These are phyloP conservation scores for Ceratocystiopsis minuta DNA, from an alignment of 2,329 filamentous ascomycete genomes.

Conservation along the genomic window DNA sequence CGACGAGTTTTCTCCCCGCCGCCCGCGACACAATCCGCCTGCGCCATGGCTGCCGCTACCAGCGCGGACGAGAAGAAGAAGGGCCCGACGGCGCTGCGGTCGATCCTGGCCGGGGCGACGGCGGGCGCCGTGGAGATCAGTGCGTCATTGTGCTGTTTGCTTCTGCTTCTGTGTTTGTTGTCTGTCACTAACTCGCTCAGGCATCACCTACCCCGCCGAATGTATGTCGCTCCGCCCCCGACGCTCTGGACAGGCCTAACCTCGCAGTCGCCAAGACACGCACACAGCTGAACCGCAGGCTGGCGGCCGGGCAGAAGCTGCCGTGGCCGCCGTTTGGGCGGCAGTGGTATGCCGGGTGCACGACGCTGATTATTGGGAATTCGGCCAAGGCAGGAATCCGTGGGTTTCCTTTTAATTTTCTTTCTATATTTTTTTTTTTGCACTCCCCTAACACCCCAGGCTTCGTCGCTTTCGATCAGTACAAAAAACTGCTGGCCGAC, in stretches of 20 bases:
- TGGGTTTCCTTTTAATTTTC: slow-evolving; percentile 26
- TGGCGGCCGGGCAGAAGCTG: slow-evolving; percentile 69
- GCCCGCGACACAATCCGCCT: no score
- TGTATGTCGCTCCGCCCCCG: slow-evolving; percentile 34
- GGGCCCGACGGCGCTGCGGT: slow-evolving; percentile 63
- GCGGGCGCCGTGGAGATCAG: slow-evolving; percentile 90
- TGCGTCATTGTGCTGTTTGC: slow-evolving; percentile 18
- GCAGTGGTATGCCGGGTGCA: slow-evolving; percentile 97
- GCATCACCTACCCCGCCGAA: slow-evolving; percentile 88
- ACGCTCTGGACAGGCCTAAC: no score
- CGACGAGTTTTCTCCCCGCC: no score
- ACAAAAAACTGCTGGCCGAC: slow-evolving; percentile 69
- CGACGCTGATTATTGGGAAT: slow-evolving; percentile 90
- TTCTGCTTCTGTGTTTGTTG: not conserved
- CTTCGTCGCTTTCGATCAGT: slow-evolving; percentile 92
- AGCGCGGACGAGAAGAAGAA: slow-evolving; percentile 18
- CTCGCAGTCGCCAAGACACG: slow-evolving; percentile 74
- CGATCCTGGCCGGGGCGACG: slow-evolving; percentile 80
- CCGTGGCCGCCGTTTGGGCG: slow-evolving; percentile 86
- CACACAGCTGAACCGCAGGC: slow-evolving; percentile 73
- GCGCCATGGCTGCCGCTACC: not conserved
- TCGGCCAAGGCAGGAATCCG: slow-evolving; percentile 90
- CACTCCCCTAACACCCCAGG: slow-evolving; percentile 23
- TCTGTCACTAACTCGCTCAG: slow-evolving; percentile 18
- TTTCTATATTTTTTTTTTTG: no score